Base-by-base conservation (phyloP, 2,329 filamentous ascomycete species). In the Cladosporium halotolerans region DNA sequence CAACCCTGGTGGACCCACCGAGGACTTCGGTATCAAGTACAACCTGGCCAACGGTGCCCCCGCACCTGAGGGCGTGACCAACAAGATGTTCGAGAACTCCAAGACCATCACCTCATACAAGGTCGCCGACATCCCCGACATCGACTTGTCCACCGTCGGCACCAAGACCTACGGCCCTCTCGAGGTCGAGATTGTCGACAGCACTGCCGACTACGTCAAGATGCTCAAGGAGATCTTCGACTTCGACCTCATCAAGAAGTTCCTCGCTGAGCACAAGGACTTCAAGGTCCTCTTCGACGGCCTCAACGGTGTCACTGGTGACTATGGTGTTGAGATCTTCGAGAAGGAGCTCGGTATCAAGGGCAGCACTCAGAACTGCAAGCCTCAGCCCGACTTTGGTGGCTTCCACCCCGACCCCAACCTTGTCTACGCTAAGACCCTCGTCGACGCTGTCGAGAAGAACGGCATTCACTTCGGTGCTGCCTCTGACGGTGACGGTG, bases 11-110 rank as follows among this genome's bases (percentile, higher is more conserved):
- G 93, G 92, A 92, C 93, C 93, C 58, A 86, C 83, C 63, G 87
- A 93, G 70, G 93, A 99, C 75, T 99, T 99, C 66, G 93, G 93
- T 64, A 99, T 99, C 84, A 99, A 99, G 79, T 99, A 99, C 82
- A 99, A 99, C 80, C 80, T 99, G 55, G 79, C 89, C 71, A 97
- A 99, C 68, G 93, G 93, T 65, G 93, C 91, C 53, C 93, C 93
- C 41, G 93, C 93, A 53, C 93, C 93, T 55, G 93, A 99, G 74
- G 86, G 88, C 52, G 89, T 99, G 61, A 99, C 93, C 62, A 95
- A 99, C 83, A 96, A 95, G 78, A 97, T 99, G 72, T 97, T 82
- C 76, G 89, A 92, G 65, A 83, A 85, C 57, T 92, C 92, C 63
- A 97, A 96, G 80, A 84, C 80, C 59, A 80, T 99, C 63, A 88